These are phyloP conservation scores for Wickerhamomyces pijperi DNA, from an alignment of 805 yeast genomes.

Conservation along the genomic window DNA sequence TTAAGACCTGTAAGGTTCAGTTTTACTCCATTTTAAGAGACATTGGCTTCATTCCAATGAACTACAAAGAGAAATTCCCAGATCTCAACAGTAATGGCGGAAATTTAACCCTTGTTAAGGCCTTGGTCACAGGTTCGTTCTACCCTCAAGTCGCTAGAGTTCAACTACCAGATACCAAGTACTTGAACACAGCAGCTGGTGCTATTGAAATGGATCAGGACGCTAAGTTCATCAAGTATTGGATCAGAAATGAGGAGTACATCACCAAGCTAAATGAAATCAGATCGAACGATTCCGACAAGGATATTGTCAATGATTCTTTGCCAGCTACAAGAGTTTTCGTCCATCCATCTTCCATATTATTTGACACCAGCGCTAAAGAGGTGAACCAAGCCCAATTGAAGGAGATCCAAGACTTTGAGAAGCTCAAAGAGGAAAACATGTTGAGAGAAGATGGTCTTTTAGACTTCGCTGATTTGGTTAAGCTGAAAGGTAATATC, in stretches of 20 bases:
- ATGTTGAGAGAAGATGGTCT: conserved; percentile 27
- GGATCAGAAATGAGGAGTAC: conserved; percentile 57
- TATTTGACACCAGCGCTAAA: conserved; percentile 39
- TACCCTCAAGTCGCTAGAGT: conserved; percentile 79
- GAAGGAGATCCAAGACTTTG: conserved; percentile 13
- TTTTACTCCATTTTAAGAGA: conserved; percentile 63
- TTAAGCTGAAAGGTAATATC: conserved; percentile 18
- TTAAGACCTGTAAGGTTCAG: conserved; percentile 60
- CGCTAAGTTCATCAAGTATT: conserved; percentile 57
- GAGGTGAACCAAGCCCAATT: conserved; percentile 17
- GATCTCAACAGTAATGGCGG: conserved; percentile 39
- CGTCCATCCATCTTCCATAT: conserved; percentile 75
- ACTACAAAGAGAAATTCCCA: conserved; percentile 24
- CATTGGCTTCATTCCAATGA: conserved; percentile 60
- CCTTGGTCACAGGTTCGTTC: conserved; percentile 69
- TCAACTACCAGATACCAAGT: conserved; percentile 75
- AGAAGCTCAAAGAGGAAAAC: conserved; percentile 16
- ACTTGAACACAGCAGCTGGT: conserved; percentile 57
- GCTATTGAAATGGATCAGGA: conserved; percentile 83
- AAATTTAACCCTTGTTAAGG: conserved; percentile 42
- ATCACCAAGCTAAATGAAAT: conserved; percentile 8
- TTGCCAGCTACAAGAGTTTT: conserved; percentile 65
- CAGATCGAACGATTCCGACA: conserved; percentile 2
- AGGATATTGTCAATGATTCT: conserved; percentile 12
- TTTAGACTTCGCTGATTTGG: conserved; percentile 24